Evolutionary conservation across 768 basidiomycete genomes (phyloP).

Genomic region (Macrolepiota fuliginosa): DNA sequence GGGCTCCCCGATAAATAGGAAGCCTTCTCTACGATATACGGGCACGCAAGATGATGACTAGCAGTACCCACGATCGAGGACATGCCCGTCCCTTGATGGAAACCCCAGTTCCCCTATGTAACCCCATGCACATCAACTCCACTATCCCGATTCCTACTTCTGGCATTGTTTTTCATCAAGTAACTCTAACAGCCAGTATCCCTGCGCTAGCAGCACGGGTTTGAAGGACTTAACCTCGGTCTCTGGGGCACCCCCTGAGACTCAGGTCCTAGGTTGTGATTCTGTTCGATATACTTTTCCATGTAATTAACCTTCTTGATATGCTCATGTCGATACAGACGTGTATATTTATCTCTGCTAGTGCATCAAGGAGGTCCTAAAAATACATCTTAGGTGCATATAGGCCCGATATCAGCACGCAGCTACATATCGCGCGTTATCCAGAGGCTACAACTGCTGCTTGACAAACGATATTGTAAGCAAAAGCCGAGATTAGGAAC

Average conservation of each 20-base stretch:
- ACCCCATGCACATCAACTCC: background rate
- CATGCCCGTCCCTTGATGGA: background rate
- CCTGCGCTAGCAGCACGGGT: background rate
- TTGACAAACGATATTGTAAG: background rate
- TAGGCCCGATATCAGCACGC: background rate
- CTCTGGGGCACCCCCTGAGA: background rate
- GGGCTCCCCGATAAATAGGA: constrained; percentile 6
- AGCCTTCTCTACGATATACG: background rate
- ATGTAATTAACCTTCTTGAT: background rate
- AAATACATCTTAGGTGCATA: background rate
- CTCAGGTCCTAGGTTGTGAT: background rate
- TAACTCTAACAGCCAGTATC: background rate
- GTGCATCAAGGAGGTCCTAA: background rate
- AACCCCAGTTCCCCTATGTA: background rate
- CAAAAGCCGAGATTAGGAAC: background rate
- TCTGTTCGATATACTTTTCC: background rate
- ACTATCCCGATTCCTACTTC: background rate
- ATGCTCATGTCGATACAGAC: background rate
- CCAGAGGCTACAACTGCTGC: background rate
- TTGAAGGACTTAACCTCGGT: background rate
- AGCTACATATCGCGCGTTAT: background rate
- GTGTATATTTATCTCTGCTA: background rate
- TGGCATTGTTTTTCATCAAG: background rate
- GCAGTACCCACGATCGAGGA: background rate
- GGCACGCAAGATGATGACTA: background rate